Percentiles rank a stretch among this genome's conserved stretches.
These are phyloP conservation scores for Stylosanthes scabra DNA, from an alignment of 331 rosid species.

Conservation along the genomic window DNA sequence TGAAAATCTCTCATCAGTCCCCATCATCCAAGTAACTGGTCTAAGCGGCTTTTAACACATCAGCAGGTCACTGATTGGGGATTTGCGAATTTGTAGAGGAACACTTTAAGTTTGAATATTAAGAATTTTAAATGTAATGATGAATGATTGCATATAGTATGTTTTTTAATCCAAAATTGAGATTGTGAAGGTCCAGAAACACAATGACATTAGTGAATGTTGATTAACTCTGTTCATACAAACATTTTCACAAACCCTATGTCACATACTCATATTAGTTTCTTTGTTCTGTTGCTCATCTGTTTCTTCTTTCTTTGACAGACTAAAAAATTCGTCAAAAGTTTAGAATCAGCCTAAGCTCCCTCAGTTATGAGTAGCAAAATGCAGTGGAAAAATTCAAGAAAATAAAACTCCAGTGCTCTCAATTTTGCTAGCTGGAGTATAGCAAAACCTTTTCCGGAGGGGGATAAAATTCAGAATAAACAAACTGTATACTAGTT, in stretches of 20 bases:
- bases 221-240: background rate
- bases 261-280: background rate
- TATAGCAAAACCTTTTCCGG: background rate
- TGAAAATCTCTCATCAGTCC: no score
- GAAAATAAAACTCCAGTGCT: conserved; percentile 45
- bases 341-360: conserved; percentile 71
- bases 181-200: background rate
- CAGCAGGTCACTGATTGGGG: no score
- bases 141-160: no score
- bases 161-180: background rate
- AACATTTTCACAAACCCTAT: background rate
- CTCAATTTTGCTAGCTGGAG: conserved; percentile 25
- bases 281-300: conserved; percentile 26
- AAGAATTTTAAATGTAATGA: background rate
- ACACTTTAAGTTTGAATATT: background rate
- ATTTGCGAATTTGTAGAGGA: no score
- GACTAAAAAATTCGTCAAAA: conserved; percentile 75
- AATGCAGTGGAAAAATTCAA: conserved; percentile 25
- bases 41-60: no score
- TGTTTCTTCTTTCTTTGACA: conserved; percentile 40
- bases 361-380: conserved; percentile 11
- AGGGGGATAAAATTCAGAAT: background rate
- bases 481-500: background rate
- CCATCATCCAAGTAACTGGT: no score
- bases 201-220: background rate